Percentiles rank a stretch among this genome's conserved stretches.
Evolutionary conservation across 2,329 filamentous ascomycete genomes (phyloP).

Genomic region (Alternaria gaisen): DNA sequence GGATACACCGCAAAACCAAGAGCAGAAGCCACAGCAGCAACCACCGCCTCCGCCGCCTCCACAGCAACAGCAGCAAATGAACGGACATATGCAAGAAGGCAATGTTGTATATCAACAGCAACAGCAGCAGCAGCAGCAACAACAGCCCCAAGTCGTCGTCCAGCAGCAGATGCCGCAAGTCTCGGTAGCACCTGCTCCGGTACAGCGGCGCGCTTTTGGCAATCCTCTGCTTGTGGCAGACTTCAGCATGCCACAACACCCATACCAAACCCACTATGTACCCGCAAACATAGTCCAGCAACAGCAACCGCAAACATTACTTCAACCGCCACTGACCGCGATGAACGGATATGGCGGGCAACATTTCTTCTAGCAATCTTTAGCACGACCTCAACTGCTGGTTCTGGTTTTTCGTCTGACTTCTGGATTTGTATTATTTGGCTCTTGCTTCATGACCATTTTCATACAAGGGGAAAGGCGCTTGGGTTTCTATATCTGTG

Average conservation of each 20-base stretch:
- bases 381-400: background rate
- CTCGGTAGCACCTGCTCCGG: constrained; percentile 26
- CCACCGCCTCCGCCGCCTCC: constrained; percentile 30
- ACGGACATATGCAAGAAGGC: constrained; percentile 25
- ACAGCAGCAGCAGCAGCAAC: background rate
- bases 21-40: constrained; percentile 47
- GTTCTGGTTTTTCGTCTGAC: background rate
- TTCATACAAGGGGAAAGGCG: constrained; percentile 6
- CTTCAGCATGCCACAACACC: constrained; percentile 79
- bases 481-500: background rate
- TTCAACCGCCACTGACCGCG: constrained; percentile 30
- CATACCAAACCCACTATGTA: constrained; percentile 82
- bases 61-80: constrained; percentile 30
- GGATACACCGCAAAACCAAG: constrained; percentile 54
- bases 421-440: constrained; percentile 6
- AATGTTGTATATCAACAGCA: constrained; percentile 22
- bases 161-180: constrained; percentile 33
- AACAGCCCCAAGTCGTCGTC: constrained; percentile 25
- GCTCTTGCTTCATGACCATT: background rate
- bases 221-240: constrained; percentile 79
- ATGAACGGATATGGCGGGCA: constrained; percentile 34
- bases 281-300: constrained; percentile 67
- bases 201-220: constrained; percentile 59
- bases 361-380: constrained; percentile 26
- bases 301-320: constrained; percentile 31